Base-by-base conservation (phyloP, 176 grass and related monocot species). In the Rhynchospora breviuscula region DNA sequence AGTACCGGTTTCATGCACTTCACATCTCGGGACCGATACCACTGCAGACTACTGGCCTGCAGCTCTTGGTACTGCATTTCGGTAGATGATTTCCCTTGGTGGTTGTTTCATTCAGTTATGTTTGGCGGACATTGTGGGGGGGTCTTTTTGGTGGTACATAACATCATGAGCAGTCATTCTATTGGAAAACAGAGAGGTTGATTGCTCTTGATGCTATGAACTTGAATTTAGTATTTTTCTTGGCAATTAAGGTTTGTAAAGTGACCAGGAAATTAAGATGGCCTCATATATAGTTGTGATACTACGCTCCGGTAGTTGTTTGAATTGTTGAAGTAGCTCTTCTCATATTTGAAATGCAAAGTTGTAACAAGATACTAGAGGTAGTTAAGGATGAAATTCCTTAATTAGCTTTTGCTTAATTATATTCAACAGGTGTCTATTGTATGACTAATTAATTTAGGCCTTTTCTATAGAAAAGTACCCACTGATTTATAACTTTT, bases 161-260 rank as follows among this genome's bases (percentile, higher is more conserved):
- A 85, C 83, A 93, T 93, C 91, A 91, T 78, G 89, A 97, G 94
- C 94, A 88, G 86, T 90, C 91, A 90, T 74, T 93, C 94, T 97
- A 83, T 82, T 74, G 51, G 8, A 49, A 40, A 19, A 78, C 62
- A 17, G 11, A 29, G 90, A 94, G 94, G 75, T 82, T 97, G 93
- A 91, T 91, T 93, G 93, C 93, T 93, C 91, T 89, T 91, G 93
- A 89, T 93, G 93, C 65, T 92, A 95, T 95, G 90, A 81, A 63
- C 79, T 82, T 67, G 45, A 52, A 67, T 66, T 67, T 82, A 49
- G 44, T 64, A 63, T 81, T 81, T 81, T 81, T 81, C 79, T 81
- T 81, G 79, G 79, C 79, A 81, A 62, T 25, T 63, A 81, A 63
- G 79, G 54, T 81, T 81, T 81, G 79, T 81, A 81, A 81, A 81